These are phyloP conservation scores for Mycena indigotica DNA, from an alignment of 768 basidiomycete genomes.

Conservation along the genomic window DNA sequence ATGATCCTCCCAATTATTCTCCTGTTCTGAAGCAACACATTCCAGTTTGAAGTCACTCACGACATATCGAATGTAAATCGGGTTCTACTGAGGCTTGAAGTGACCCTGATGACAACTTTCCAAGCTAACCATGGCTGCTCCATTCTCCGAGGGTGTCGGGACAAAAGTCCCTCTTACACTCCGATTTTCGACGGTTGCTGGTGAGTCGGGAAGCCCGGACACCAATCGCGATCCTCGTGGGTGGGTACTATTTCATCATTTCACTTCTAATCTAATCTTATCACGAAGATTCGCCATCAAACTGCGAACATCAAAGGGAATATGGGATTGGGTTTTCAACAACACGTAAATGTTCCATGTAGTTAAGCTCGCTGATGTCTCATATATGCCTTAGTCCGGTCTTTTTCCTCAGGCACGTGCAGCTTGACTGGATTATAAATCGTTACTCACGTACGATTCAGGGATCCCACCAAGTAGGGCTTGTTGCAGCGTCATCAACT, in stretches of 20 bases:
- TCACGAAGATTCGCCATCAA: constrained; percentile 16
- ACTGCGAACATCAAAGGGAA: constrained; percentile 17
- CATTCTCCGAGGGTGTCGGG: constrained; percentile 22
- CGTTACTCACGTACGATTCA: no score
- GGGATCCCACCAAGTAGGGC: constrained; percentile 17
- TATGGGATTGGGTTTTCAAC: constrained; percentile 26
- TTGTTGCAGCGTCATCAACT: no score
- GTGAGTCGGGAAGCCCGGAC: constrained; percentile 17
- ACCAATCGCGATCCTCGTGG: constrained; percentile 23
- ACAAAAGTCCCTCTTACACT: constrained; percentile 17
- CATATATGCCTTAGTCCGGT: neutral
- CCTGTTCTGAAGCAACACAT: neutral
- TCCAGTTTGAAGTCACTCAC: constrained; percentile 20
- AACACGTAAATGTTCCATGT: constrained; percentile 19
- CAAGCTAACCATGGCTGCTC: constrained; percentile 21
- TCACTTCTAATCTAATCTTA: no score
- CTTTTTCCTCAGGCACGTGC: neutral
- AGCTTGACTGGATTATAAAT: no score
- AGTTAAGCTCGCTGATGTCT: neutral
- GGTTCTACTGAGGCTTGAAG: neutral
- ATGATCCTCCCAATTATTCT: neutral
- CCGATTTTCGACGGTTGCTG: constrained; percentile 20
- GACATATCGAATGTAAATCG: constrained; percentile 17
- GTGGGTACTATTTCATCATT: neutral
- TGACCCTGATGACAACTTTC: neutral